Conservation (phyloP, 257 asterid genomes). For the Anisodus acutangulus region DNA sequence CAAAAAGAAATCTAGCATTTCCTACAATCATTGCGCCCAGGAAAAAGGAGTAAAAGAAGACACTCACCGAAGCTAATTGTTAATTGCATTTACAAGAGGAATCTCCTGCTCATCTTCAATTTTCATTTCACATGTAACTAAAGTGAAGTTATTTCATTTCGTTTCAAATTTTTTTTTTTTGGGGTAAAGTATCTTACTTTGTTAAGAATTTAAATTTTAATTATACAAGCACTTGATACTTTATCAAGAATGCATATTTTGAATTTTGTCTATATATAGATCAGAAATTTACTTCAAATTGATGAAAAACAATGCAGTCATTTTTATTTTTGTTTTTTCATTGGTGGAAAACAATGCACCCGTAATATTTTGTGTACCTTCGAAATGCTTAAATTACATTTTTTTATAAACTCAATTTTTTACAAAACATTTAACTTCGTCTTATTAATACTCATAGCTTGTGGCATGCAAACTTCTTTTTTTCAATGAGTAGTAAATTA, state of each 20-base stretch:
- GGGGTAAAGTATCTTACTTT: background rate
- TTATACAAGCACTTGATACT: background rate
- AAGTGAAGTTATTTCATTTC: slow-evolving; percentile 7
- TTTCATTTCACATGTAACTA: background rate
- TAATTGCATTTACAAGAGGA: background rate
- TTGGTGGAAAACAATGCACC: slow-evolving; percentile 12
- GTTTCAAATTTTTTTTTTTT: background rate
- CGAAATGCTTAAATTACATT: background rate
- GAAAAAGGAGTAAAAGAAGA: slow-evolving; percentile 1
- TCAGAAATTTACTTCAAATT: slow-evolving; percentile 20
- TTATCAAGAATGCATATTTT: background rate
- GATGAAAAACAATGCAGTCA: background rate
- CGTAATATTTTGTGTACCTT: background rate
- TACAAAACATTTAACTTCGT: background rate
- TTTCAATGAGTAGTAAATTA: background rate
- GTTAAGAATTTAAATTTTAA: background rate
- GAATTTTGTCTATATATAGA: background rate
- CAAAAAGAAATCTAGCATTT: background rate
- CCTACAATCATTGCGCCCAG: background rate
- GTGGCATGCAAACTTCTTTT: background rate
- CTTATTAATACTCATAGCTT: background rate
- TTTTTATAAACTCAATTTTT: background rate
- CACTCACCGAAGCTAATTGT: background rate
- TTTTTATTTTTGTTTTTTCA: background rate
- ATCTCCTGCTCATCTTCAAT: background rate